phyloP scores from a whole-genome alignment of 768 basidiomycete genomes.

The Saitozyma podzolica region DNA sequence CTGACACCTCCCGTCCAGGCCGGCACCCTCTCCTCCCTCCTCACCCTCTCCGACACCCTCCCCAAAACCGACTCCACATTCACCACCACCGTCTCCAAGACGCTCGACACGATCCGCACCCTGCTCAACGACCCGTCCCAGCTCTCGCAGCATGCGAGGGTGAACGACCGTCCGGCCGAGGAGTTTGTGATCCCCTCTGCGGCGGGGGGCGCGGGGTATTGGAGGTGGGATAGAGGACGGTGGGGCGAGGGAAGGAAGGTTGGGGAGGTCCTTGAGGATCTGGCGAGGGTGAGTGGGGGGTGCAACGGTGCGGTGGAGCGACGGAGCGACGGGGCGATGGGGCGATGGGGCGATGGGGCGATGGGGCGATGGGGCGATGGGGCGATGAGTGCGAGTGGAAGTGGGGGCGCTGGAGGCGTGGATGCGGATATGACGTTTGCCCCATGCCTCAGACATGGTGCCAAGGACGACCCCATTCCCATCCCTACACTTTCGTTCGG shows the following conservation, averaged over 20 bases:
- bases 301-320: background rate
- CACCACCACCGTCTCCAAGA: conserved; percentile 83
- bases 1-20: conserved; percentile 62
- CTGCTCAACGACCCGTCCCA: conserved; percentile 78
- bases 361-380: no score
- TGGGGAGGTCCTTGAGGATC: conserved; percentile 76
- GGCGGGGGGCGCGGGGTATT: conserved; percentile 54
- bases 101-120: conserved; percentile 88
- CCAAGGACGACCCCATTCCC: no score
- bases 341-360: no score
- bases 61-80: conserved; percentile 89
- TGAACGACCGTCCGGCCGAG: conserved; percentile 73
- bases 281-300: conserved; percentile 68
- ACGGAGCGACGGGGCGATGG: background rate
- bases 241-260: conserved; percentile 81
- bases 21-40: conserved; percentile 85
- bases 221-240: conserved; percentile 92
- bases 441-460: no score
- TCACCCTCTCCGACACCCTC: conserved; percentile 84
- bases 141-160: conserved; percentile 41
- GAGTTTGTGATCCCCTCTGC: conserved; percentile 66
- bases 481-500: no score
- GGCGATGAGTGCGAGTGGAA: no score
- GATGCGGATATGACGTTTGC: no score
- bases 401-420: no score